These are phyloP conservation scores for Acmispon strigosus DNA, from an alignment of 306 rosid species.

Conservation along the genomic window DNA sequence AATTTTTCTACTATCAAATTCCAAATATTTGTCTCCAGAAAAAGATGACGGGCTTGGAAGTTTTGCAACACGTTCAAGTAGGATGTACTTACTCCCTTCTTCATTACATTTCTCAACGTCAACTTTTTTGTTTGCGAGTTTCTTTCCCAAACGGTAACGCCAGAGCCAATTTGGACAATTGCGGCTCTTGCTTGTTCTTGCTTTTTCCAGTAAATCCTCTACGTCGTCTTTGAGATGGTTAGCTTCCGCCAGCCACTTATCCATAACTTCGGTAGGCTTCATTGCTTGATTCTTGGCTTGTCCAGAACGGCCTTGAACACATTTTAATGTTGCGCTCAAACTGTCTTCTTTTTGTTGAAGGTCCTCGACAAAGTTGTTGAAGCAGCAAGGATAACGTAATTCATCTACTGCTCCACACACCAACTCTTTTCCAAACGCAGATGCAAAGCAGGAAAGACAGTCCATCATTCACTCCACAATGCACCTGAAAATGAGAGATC, in stretches of 20 bases:
- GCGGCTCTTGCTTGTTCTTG: background rate
- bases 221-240: background rate
- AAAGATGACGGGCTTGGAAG: background rate
- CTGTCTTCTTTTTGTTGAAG: background rate
- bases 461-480: background rate
- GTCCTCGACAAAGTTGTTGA: background rate
- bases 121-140: background rate
- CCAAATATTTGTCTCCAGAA: background rate
- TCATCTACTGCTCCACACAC: background rate
- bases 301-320: background rate
- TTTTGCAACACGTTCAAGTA: background rate
- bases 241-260: background rate
- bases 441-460: background rate
- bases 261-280: background rate
- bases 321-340: background rate
- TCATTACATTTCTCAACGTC: background rate
- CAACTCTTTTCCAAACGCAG: background rate
- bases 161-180: slow-evolving; percentile 7
- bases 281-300: background rate
- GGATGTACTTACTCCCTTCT: background rate
- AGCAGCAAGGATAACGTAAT: background rate
- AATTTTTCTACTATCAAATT: background rate
- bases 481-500: background rate
- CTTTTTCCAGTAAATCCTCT: background rate
- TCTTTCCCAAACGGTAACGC: background rate